Evolutionary conservation across 2,329 filamentous ascomycete genomes (phyloP), one percentile per base, ranked within the genome.

Genomic region (Scedosporium dehoogii): DNA sequence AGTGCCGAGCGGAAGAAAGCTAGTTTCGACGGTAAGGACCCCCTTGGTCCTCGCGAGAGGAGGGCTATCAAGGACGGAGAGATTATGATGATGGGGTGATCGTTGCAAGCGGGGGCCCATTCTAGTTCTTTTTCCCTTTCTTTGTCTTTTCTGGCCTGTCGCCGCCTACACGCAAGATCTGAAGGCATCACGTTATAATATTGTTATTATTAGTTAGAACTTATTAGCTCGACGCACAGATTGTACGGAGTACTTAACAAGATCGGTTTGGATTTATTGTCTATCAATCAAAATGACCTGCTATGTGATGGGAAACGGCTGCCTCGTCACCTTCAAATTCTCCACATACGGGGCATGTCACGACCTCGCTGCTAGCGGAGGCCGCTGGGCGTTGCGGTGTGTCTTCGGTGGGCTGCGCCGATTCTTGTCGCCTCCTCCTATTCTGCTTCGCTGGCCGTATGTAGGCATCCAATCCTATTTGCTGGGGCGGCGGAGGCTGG

Each of bases 301-400:
- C 82, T 63, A 90, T 85, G 68, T 91, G 88, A 71, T 87, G 80
- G 9, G 83, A 82, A 9, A 91, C 85, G 7, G 87, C 88, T 0
- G 76, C 75, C 67, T 87, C 87, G 66, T 91, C 87, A 1, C 88
- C 88, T 66, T 87, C 80, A 70, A 90, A 91, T 0, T 69, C 73
- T 3, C 78, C 79, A 69, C 88, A 91, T 1, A 91, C 83, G 0
- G 88, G 88, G 70, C 88, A 91, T 5, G 72, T 78, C 4, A 72
- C 65, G 7, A 57, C 38, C 7, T 67, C 65, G 4, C 38, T 38
- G 4, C n/a, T n/a, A 9, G n/a, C 27, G 6, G n/a, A 21, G 3
- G 6, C 18, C 33, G 3, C n/a, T 38, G 46, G 5, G 3, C 58
- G 23, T 12, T 51, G 16, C 25, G 2, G 33, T 5, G 27, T 18